These are phyloP conservation scores for Thelephora terrestris DNA, from an alignment of 1,284 basidiomycete species.

Conservation along the genomic window DNA sequence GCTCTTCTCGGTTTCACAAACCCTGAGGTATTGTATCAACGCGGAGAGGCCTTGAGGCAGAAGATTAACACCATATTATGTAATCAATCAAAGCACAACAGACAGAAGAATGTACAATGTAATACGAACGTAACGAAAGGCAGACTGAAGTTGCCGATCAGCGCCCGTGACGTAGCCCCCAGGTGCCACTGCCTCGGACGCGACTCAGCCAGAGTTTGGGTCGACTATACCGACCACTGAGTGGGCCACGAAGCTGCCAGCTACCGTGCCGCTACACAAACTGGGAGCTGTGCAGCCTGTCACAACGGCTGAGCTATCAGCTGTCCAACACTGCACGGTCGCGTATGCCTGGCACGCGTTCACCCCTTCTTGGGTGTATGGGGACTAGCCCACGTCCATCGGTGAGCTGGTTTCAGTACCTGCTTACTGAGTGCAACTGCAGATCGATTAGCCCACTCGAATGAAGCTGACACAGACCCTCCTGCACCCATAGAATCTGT, in stretches of 20 bases:
- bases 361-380: constrained; percentile 88
- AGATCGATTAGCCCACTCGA: constrained; percentile 87
- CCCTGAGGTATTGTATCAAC: constrained; percentile 94
- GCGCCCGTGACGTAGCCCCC: too few relatives aligned
- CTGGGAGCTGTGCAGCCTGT: constrained; percentile 4
- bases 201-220: too few relatives aligned
- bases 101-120: too few relatives aligned
- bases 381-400: constrained; percentile 87
- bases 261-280: too few relatives aligned
- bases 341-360: constrained; percentile 89
- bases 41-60: constrained; percentile 95
- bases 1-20: constrained; percentile 74
- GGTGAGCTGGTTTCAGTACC: constrained; percentile 37
- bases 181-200: too few relatives aligned
- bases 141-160: too few relatives aligned
- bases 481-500: constrained; percentile 10
- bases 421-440: constrained; percentile 10
- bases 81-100: too few relatives aligned
- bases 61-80: constrained; percentile 54
- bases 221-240: too few relatives aligned
- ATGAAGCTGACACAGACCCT: constrained; percentile 29
- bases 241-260: too few relatives aligned
- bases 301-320: too few relatives aligned
- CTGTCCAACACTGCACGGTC: too few relatives aligned
- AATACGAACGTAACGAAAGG: constrained; percentile 9